phyloP scores from a whole-genome alignment of 1,139 yeast species.

The Debaryomyces fabryi region DNA sequence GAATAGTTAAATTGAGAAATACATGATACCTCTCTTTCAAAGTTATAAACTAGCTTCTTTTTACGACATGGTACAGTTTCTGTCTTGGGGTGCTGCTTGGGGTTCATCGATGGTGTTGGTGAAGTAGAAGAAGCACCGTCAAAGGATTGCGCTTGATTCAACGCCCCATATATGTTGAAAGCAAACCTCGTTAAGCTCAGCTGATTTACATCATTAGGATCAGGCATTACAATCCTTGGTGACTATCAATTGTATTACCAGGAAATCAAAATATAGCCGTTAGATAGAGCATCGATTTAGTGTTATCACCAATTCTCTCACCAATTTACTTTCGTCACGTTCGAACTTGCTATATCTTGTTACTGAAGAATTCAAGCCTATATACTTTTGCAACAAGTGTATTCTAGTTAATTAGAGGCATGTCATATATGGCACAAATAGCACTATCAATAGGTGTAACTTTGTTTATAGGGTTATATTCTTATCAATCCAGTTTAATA shows the following conservation, averaged over 20 bases:
- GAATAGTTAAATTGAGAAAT: constrained; percentile 29
- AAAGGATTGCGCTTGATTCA: constrained; percentile 20
- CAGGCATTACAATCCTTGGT: constrained; percentile 8
- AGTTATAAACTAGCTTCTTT: constrained; percentile 25
- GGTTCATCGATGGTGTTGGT: constrained; percentile 20
- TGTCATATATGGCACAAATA: constrained; percentile 23
- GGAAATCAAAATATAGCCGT: neutral
- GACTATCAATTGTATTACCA: neutral
- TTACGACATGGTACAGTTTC: constrained; percentile 8
- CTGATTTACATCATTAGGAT: constrained; percentile 15
- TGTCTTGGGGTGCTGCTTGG: constrained; percentile 13
- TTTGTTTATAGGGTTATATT: constrained; percentile 59
- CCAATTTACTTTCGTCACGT: neutral
- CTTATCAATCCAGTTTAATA: constrained; percentile 68
- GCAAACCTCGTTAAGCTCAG: constrained; percentile 38
- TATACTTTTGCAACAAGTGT: neutral
- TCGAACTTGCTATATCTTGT: neutral
- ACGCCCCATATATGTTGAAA: constrained; percentile 36
- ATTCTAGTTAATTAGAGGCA: neutral
- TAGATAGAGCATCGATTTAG: constrained; percentile 1
- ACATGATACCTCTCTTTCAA: constrained; percentile 33
- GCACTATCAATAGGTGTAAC: constrained; percentile 42
- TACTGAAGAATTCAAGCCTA: neutral
- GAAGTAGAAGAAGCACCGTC: constrained; percentile 21
- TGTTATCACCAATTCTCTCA: constrained; percentile 7